Conservation (phyloP, 306 rosid genomes). For the Inga oerstediana region DNA sequence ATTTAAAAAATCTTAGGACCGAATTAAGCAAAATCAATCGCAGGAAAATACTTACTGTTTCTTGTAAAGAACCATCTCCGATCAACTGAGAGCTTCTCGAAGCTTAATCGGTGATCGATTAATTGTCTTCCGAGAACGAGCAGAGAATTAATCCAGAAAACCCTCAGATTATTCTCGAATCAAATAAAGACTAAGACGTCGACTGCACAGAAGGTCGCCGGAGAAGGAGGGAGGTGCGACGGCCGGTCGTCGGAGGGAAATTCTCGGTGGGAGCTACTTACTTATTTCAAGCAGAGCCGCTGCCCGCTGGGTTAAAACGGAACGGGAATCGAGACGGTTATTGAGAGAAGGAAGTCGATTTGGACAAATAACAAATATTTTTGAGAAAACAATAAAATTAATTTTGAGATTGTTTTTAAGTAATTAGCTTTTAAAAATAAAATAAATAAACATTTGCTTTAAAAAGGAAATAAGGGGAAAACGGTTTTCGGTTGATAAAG, state of each 20-base stretch:
- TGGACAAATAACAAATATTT: neutral
- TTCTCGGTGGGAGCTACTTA: slow-evolving; percentile 39
- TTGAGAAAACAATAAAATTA: neutral
- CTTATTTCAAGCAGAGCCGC: slow-evolving; percentile 24
- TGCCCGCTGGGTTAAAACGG: neutral
- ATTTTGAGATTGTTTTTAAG: neutral
- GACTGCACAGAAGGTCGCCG: slow-evolving; percentile 7
- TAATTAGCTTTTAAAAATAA: neutral
- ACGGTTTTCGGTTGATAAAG: slow-evolving; percentile 56
- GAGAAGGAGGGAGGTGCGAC: neutral
- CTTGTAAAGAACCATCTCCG: slow-evolving; percentile 2
- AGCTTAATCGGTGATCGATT: slow-evolving; percentile 10
- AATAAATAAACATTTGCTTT: neutral
- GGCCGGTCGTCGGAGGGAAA: slow-evolving; percentile 32
- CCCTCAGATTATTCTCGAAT: slow-evolving; percentile 2
- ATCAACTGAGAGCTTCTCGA: slow-evolving; percentile 12
- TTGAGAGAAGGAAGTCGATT: slow-evolving; percentile 15
- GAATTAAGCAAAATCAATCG: neutral
- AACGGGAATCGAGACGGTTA: slow-evolving; percentile 11
- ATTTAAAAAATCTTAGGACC: neutral
- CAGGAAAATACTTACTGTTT: slow-evolving; percentile 34
- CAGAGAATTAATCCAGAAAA: neutral
- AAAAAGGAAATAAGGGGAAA: neutral
- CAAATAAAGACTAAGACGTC: slow-evolving; percentile 1
- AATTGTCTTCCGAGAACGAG: slow-evolving; percentile 1